A percentile compares a stretch with the other conserved stretches of the same genome.
These are phyloP conservation scores for Leptomonas pyrrhocoris DNA, from an alignment of 208 protist species.

Conservation along the genomic window DNA sequence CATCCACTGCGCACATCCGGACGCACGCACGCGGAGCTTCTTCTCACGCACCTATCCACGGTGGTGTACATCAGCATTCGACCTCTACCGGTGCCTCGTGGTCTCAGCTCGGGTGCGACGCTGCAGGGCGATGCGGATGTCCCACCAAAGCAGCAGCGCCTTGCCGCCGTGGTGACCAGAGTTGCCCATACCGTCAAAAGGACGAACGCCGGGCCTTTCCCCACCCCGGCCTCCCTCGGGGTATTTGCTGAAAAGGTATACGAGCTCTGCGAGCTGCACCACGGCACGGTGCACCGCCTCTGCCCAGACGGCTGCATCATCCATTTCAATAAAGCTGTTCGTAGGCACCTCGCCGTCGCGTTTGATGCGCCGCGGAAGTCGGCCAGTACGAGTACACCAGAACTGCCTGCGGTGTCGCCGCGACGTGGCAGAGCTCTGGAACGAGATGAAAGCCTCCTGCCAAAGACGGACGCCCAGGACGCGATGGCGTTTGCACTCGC, in stretches of 20 bases:
- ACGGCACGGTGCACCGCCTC: slow-evolving; percentile 19
- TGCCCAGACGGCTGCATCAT: slow-evolving; percentile 28
- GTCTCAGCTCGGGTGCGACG: background rate
- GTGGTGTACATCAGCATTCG: slow-evolving; percentile 23
- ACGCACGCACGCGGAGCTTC: background rate
- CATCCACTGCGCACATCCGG: background rate
- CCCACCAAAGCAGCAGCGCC: background rate
- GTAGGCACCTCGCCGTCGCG: slow-evolving; percentile 3
- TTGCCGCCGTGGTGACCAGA: slow-evolving; percentile 6
- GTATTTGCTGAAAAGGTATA: slow-evolving; percentile 18
- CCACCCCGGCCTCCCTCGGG: slow-evolving; percentile 9
- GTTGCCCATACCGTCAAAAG: background rate
- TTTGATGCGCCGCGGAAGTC: background rate
- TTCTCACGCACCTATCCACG: slow-evolving; percentile 16
- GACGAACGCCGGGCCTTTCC: slow-evolving; percentile 5
- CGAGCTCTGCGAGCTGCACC: slow-evolving; percentile 7
- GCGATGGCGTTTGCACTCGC: slow-evolving; percentile 23
- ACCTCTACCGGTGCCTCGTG: background rate
- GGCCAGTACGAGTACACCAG: background rate
- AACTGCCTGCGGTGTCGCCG: background rate
- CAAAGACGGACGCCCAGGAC: slow-evolving; percentile 16
- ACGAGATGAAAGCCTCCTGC: background rate
- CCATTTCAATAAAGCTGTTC: slow-evolving; percentile 22
- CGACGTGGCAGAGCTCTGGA: background rate
- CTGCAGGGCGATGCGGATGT: background rate